Evolutionary conservation across 306 rosid species (phyloP).

Genomic region (Herpetospermum pedunculosum): DNA sequence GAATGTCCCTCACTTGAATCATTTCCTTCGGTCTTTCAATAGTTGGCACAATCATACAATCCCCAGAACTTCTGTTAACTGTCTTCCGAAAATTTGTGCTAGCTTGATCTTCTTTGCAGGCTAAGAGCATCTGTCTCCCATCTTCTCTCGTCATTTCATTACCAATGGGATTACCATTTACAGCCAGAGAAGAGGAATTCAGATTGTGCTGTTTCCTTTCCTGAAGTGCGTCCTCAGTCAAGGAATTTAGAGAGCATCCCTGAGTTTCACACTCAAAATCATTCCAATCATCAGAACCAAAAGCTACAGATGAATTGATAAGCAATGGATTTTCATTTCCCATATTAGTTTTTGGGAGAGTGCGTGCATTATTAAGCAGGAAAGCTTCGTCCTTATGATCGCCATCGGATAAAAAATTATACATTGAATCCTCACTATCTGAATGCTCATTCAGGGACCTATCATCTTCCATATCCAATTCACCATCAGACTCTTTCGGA

Average conservation of each 20-base stretch:
- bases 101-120: slow-evolving; percentile 18
- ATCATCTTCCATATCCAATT: slow-evolving; percentile 20
- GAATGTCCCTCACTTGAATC: slow-evolving; percentile 32
- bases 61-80: slow-evolving; percentile 7
- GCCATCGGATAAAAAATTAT: slow-evolving; percentile 38
- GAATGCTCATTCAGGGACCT: slow-evolving; percentile 37
- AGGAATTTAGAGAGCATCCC: slow-evolving; percentile 16
- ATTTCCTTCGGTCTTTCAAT: slow-evolving; percentile 15
- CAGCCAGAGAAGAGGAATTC: slow-evolving; percentile 11
- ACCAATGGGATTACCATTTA: slow-evolving; percentile 11
- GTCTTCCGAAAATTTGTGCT: slow-evolving; percentile 14
- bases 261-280: slow-evolving; percentile 44
- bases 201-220: slow-evolving; percentile 12
- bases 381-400: slow-evolving; percentile 16
- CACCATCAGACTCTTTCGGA: slow-evolving; percentile 11
- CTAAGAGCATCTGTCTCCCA: slow-evolving; percentile 8
- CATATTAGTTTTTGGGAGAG: slow-evolving; percentile 15
- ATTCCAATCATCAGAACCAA: slow-evolving; percentile 71
- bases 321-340: slow-evolving; percentile 52
- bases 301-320: slow-evolving; percentile 71
- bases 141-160: slow-evolving; percentile 15
- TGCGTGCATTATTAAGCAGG: slow-evolving; percentile 13
- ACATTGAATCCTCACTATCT: slow-evolving; percentile 64
- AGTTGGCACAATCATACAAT: slow-evolving; percentile 2
- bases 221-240: slow-evolving; percentile 13